Conservation (phyloP, 805 yeast genomes). For the Candida sanyiensis region DNA sequence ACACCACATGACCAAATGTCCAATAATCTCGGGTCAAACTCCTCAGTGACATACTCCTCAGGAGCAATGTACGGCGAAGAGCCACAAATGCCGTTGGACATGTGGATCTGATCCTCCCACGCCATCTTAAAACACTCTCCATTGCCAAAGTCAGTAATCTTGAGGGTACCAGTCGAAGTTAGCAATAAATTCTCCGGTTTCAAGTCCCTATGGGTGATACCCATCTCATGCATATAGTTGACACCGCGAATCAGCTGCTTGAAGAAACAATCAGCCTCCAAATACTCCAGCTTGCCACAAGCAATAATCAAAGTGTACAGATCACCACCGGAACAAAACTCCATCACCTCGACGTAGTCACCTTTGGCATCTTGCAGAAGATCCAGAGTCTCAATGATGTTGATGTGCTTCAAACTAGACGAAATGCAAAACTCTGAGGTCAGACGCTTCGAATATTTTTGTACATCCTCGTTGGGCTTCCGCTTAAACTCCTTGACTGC, state of each 20-base stretch:
- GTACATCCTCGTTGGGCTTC: constrained; percentile 53
- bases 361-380: constrained; percentile 76
- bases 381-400: constrained; percentile 73
- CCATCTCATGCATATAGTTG: constrained; percentile 83
- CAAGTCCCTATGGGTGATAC: constrained; percentile 84
- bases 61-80: constrained; percentile 90
- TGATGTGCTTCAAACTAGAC: constrained; percentile 68
- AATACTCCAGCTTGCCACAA: constrained; percentile 70
- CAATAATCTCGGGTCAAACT: constrained; percentile 75
- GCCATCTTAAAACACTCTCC: constrained; percentile 81
- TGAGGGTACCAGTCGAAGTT: constrained; percentile 65
- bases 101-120: constrained; percentile 68
- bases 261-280: constrained; percentile 87
- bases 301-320: constrained; percentile 68
- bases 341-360: constrained; percentile 82
- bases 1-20: constrained; percentile 95
- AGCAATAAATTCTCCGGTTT: constrained; percentile 82
- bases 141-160: constrained; percentile 86
- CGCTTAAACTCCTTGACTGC: constrained; percentile 87
- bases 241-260: constrained; percentile 83
- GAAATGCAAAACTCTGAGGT: constrained; percentile 83
- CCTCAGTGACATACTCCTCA: constrained; percentile 60
- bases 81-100: constrained; percentile 76
- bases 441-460: constrained; percentile 63
- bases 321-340: constrained; percentile 79